These are phyloP conservation scores for Ophiostoma montium DNA, from an alignment of 2,329 filamentous ascomycete genomes.

Conservation along the genomic window DNA sequence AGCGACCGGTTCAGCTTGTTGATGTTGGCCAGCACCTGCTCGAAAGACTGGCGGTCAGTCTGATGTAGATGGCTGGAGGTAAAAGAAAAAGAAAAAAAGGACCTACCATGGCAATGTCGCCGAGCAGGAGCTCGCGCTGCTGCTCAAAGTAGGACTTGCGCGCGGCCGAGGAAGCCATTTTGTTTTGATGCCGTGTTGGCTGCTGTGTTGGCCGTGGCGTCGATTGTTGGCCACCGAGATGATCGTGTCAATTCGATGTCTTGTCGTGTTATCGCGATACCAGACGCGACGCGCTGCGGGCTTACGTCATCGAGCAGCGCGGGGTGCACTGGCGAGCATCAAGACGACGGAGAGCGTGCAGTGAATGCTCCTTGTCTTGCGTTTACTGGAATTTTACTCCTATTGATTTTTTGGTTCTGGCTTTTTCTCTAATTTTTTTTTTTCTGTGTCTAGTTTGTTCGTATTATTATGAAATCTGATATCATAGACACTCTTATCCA, in stretches of 20 bases:
- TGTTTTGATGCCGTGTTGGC: not conserved
- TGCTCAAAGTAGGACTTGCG: conserved; percentile 57
- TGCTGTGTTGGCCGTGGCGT: not conserved
- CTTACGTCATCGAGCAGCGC: not conserved
- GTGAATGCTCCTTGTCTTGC: too few relatives aligned
- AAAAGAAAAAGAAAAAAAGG: too few relatives aligned
- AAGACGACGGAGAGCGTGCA: too few relatives aligned
- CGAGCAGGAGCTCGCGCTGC: conserved; percentile 56
- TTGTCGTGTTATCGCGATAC: not conserved
- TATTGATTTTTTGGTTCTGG: too few relatives aligned
- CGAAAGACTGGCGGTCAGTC: conserved; percentile 45
- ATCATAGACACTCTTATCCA: too few relatives aligned
- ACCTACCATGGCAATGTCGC: conserved; percentile 57
- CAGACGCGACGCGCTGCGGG: not conserved
- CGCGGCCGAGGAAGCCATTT: conserved; percentile 25
- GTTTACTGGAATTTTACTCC: too few relatives aligned
- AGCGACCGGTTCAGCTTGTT: conserved; percentile 89
- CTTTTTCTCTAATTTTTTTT: not conserved
- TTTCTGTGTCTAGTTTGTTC: not conserved
- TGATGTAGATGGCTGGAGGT: too few relatives aligned
- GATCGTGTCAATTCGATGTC: not conserved
- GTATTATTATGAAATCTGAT: not conserved
- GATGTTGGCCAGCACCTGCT: conserved; percentile 87
- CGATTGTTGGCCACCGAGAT: too few relatives aligned
- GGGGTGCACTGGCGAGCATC: too few relatives aligned